A percentile compares a stretch with the other conserved stretches of the same genome.
Conservation (phyloP, 768 basidiomycete genomes). For the Leccinellum rugosiceps region DNA sequence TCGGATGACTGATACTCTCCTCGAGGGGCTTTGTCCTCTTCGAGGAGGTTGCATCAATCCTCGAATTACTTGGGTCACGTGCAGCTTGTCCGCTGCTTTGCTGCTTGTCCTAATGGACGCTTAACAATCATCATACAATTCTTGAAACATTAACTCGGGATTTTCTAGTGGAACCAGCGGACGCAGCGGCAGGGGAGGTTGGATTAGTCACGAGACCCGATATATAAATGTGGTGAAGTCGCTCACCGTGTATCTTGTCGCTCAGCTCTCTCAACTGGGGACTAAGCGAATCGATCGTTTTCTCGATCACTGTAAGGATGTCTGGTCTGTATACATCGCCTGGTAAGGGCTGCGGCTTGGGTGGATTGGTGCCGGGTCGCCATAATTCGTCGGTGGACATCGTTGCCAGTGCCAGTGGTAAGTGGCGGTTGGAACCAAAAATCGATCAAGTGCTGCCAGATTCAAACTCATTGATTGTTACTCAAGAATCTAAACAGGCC, state of each 20-base stretch:
- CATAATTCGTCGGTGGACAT: slow-evolving; percentile 25
- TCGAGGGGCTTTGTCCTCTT: no score
- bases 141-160: slow-evolving; percentile 63
- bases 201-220: background rate
- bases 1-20: no score
- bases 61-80: no score
- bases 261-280: slow-evolving; percentile 57
- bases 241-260: slow-evolving; percentile 65
- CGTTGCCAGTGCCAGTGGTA: background rate
- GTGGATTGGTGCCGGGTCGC: slow-evolving; percentile 33
- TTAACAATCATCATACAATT: slow-evolving; percentile 25
- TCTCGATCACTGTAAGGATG: slow-evolving; percentile 57
- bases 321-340: slow-evolving; percentile 51
- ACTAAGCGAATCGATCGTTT: slow-evolving; percentile 36
- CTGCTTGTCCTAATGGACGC: no score
- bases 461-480: no score
- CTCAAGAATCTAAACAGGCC: no score
- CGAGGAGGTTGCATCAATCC: no score
- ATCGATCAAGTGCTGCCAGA: no score
- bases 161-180: slow-evolving; percentile 41
- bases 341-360: slow-evolving; percentile 13
- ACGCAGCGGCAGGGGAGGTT: background rate
- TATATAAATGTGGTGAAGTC: background rate
- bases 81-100: no score
- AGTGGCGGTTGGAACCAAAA: background rate